These are phyloP conservation scores for Linnemannia exigua DNA, from an alignment of 192 early-diverging fungal species.

Conservation along the genomic window DNA sequence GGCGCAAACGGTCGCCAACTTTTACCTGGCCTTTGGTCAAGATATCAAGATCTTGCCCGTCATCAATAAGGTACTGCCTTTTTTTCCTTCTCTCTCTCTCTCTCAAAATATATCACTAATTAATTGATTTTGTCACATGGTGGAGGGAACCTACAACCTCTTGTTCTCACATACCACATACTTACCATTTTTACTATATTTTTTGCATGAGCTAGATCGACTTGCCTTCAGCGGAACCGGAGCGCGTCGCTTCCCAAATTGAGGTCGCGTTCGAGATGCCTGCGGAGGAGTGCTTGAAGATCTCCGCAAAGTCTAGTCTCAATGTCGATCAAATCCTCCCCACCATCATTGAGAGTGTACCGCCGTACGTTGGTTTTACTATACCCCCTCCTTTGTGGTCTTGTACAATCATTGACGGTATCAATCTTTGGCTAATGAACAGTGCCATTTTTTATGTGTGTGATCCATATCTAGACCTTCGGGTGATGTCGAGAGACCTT, in stretches of 20 bases:
- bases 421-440: not conserved
- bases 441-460: not conserved
- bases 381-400: too few relatives aligned
- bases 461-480: constrained; percentile 62
- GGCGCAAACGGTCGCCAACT: constrained; percentile 98
- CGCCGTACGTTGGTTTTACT: constrained; percentile 61
- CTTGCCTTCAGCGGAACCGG: constrained; percentile 88
- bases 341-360: constrained; percentile 82
- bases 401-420: not conserved
- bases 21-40: constrained; percentile 92
- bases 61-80: constrained; percentile 82
- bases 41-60: constrained; percentile 90
- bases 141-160: not conserved
- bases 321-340: constrained; percentile 83
- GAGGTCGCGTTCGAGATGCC: constrained; percentile 91
- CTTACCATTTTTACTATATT: not conserved
- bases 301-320: constrained; percentile 91
- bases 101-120: not conserved
- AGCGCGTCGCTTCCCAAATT: constrained; percentile 83
- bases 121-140: not conserved
- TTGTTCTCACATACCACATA: not conserved
- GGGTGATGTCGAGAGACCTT: constrained; percentile 73
- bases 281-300: constrained; percentile 64
- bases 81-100: too few relatives aligned
- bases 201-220: constrained; percentile 74